Conservation (phyloP, 345 rosid species). For the Erodium maritimum region DNA sequence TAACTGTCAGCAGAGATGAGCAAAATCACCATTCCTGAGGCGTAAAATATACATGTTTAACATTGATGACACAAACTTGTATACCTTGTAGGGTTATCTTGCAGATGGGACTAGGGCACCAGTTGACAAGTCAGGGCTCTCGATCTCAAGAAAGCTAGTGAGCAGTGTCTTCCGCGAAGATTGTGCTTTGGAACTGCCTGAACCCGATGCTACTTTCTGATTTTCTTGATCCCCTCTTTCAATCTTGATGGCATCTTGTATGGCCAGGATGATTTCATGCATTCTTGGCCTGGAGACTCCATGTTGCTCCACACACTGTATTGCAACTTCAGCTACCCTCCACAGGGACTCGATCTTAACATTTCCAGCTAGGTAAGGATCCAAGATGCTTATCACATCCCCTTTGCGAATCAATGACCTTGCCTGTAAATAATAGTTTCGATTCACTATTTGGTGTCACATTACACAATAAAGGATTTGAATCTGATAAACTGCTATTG, state of each 20-base stretch:
- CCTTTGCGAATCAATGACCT: slow-evolving; percentile 77
- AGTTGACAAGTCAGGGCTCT: slow-evolving; percentile 69
- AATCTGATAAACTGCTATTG: too few species aligned
- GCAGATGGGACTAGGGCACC: slow-evolving; percentile 66
- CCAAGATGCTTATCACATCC: slow-evolving; percentile 61
- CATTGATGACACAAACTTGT: too few species aligned
- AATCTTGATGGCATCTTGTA: slow-evolving; percentile 78
- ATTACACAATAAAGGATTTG: not conserved
- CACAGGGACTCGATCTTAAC: slow-evolving; percentile 77
- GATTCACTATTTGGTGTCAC: not conserved
- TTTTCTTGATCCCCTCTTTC: slow-evolving; percentile 39
- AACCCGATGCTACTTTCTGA: slow-evolving; percentile 24
- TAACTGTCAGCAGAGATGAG: too few species aligned
- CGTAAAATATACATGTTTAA: too few species aligned
- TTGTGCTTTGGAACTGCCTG: slow-evolving; percentile 44
- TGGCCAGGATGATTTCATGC: slow-evolving; percentile 75
- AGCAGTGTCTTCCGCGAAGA: slow-evolving; percentile 76
- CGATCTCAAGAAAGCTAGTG: slow-evolving; percentile 83
- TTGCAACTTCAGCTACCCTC: slow-evolving; percentile 79
- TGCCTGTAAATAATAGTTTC: slow-evolving; percentile 34
- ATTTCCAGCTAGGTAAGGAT: slow-evolving; percentile 41
- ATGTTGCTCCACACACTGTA: slow-evolving; percentile 75
- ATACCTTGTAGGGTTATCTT: slow-evolving; percentile 23
- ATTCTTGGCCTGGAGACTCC: slow-evolving; percentile 62
- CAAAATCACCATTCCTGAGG: too few species aligned